Evolutionary conservation across 2,329 filamentous ascomycete genomes (phyloP), one percentile per base, ranked within the genome.

Genomic region (Aspergillus quadricinctus): DNA sequence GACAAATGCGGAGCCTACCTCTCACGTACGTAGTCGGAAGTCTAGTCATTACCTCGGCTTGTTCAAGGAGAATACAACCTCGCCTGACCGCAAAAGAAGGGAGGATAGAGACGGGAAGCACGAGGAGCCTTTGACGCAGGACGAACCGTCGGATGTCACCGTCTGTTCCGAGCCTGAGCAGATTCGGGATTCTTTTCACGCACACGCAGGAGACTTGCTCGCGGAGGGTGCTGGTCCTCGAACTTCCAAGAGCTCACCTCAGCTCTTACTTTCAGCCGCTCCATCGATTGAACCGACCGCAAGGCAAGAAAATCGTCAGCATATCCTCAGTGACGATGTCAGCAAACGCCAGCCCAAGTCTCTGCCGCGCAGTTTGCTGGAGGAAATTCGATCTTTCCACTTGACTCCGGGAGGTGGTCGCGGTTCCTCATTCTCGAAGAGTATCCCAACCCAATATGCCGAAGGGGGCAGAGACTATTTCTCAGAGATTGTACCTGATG

Each of bases 41-140:
- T 83, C 85, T 45, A 86, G 83, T 65, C 84, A 87, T 65, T 86
- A 85, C 64, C 73, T 88, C 53, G 83, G 85, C 11, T 72, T 88
- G 5, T 88, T 87, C 73, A 85, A 85, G 64, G 83, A 85, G 59
- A 84, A 84, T 57, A 83, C 83, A 53, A 77, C 75, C 6, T 78
- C 78, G 25, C 78, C 81, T 31, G 80, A 81, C 59, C 76, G 79
- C 54, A 81, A 80, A 64, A 74, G 77, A 67, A 69, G 77, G 61
- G 77, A 81, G 57, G 75, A 76, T 55, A 75, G 78, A 53, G 63
- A 66, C 25, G 72, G 69, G 29, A 72, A 76, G 19, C 66, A 68
- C 25, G 66, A 74, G 54, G 68, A 69, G 40, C 57, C 62, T 48
- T 52, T 61, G 14, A 64, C 65, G 23, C 21, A 53, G 28, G 49